A percentile compares a stretch with the other conserved stretches of the same genome.
These are phyloP conservation scores for Nadsonia fulvescens DNA, from an alignment of 805 yeast genomes.

Conservation along the genomic window DNA sequence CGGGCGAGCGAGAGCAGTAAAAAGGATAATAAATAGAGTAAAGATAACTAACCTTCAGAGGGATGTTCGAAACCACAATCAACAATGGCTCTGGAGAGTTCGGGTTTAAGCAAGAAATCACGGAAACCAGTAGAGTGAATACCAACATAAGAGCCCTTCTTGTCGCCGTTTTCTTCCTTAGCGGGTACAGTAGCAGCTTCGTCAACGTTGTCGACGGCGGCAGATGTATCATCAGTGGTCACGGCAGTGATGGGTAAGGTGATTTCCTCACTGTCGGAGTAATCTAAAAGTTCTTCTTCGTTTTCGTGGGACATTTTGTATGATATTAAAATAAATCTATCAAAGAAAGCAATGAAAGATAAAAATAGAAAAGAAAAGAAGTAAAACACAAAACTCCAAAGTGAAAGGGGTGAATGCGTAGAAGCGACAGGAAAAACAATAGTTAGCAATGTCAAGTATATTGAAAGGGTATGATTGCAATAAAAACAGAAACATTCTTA, in stretches of 20 bases:
- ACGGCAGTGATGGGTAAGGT: constrained; percentile 41
- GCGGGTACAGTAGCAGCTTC: constrained; percentile 20
- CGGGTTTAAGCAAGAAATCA: constrained; percentile 92
- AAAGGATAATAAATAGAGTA: neutral
- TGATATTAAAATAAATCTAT: constrained; percentile 3
- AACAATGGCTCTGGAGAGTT: constrained; percentile 88
- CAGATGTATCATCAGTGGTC: constrained; percentile 25
- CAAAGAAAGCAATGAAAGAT: too few species aligned
- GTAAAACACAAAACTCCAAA: constrained; percentile 3
- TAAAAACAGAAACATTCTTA: too few species aligned
- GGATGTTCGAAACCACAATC: constrained; percentile 99
- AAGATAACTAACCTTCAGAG: constrained; percentile 71
- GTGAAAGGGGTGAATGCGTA: constrained; percentile 2
- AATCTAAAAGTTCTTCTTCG: constrained; percentile 97
- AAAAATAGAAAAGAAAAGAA: too few species aligned
- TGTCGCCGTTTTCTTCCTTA: constrained; percentile 31
- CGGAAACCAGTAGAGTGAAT: constrained; percentile 97
- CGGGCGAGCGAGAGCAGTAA: too few species aligned
- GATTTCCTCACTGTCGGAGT: constrained; percentile 95
- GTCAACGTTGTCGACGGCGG: constrained; percentile 15
- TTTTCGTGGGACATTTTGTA: constrained; percentile 77
- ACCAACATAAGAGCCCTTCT: constrained; percentile 96
- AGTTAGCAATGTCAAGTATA: too few species aligned
- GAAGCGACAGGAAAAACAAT: too few species aligned
- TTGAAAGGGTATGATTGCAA: too few species aligned